Evolutionary conservation across 176 grass and related monocot species (phyloP), one percentile per base, ranked within the genome.

Genomic region (Secale cereale): DNA sequence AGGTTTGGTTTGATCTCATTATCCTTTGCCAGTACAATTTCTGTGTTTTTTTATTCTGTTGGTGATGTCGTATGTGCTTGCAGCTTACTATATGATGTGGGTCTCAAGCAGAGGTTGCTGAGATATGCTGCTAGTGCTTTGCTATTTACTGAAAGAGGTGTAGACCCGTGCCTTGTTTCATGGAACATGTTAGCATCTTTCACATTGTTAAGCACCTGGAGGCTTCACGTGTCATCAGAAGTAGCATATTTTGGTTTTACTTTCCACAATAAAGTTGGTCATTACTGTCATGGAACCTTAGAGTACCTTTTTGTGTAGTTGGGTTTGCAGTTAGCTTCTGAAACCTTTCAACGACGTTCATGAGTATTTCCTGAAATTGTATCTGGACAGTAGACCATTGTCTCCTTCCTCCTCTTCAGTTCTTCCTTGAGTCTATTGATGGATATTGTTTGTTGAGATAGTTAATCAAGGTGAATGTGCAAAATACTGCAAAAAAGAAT

Each of bases 41-140:
- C 13, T 67, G 48, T 67, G 33, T n/a, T 67, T 45, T 76, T 61
- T 26, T 82, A 59, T 59, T 85, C 45, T 70, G 48, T 80, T 78
- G 64, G 54, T 87, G 74, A 59, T 83, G 16, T 75, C 31, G 81
- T 59, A 39, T 71, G 27, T 87, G 8, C 71, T 54, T 87, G 73
- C 93, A 99, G 97, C 86, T 94, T 99, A 88, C 91, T 99, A 59
- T 99, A 99, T 85, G 97, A 99, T 86, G 82, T 83, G 86, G 97
- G 97, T 86, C 97, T 99, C 65, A 99, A 99, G 82, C 90, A 94
- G 76, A 89, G 94, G 85, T 89, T 99, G 81, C 80, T 99, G 86
- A 93, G 90, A 87, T 99, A 99, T 88, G 97, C 97, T 33, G 93
- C 97, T 72, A 99, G 90, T 91, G 97, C 97, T 80, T 85, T 99